Conservation (phyloP, 2,329 filamentous ascomycete species). For the Iodosphaeria phyllophila region DNA sequence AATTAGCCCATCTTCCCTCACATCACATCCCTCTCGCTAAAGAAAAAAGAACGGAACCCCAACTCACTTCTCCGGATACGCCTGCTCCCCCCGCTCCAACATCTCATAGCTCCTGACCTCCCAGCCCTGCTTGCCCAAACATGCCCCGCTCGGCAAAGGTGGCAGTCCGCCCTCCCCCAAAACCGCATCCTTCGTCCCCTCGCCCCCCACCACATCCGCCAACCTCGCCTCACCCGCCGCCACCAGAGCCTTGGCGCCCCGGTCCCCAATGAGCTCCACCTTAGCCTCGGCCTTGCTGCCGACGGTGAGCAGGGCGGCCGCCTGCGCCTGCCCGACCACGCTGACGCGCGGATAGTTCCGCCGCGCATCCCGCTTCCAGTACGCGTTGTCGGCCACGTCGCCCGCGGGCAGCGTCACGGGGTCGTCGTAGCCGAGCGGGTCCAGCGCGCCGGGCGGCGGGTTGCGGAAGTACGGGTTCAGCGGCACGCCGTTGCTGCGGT, state of each 20-base stretch:
- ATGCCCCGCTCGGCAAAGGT: constrained; percentile 63
- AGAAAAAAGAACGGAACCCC: neutral
- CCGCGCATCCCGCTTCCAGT: constrained; percentile 88
- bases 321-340: constrained; percentile 66
- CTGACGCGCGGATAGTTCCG: constrained; percentile 67
- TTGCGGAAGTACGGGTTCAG: constrained; percentile 85
- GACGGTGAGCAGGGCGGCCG: constrained; percentile 67
- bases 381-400: constrained; percentile 79
- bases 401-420: constrained; percentile 69
- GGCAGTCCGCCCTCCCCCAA: constrained; percentile 76
- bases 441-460: constrained; percentile 57
- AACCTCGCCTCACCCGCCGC: constrained; percentile 57
- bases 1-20: constrained; percentile 8
- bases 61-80: constrained; percentile 53
- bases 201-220: too few species aligned
- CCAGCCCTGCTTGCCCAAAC: constrained; percentile 28
- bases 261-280: constrained; percentile 64
- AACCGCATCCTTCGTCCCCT: too few species aligned
- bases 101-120: constrained; percentile 52
- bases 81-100: constrained; percentile 43
- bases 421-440: constrained; percentile 59
- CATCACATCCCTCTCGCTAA: constrained; percentile 3
- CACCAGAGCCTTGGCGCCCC: constrained; percentile 49
- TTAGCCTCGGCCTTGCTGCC: constrained; percentile 69
- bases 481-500: constrained; percentile 80